phyloP scores from a whole-genome alignment of 805 yeast species.

The Scheffersomyces amazonensis region DNA sequence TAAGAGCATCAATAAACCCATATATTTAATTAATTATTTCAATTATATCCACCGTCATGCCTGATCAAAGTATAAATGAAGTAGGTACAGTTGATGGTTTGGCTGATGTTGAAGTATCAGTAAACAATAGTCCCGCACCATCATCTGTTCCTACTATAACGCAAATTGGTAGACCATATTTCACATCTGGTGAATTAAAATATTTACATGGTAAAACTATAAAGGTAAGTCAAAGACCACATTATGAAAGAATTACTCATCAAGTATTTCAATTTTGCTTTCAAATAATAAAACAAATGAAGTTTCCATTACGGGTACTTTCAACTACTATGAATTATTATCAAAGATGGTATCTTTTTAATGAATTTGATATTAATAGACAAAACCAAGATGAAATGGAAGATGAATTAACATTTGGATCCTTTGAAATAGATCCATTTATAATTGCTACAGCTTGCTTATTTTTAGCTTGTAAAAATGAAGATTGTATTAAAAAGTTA shows the following conservation, averaged over 20 bases:
- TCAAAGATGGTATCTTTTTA: conserved; percentile 68
- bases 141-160: conserved; percentile 14
- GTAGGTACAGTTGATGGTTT: too few species aligned
- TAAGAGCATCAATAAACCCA: too few species aligned
- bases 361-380: conserved; percentile 45
- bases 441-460: conserved; percentile 70
- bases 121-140: too few species aligned
- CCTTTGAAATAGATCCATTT: conserved; percentile 42
- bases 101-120: too few species aligned
- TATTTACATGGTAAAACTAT: conserved; percentile 52
- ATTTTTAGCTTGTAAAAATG: conserved; percentile 71
- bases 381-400: conserved; percentile 22
- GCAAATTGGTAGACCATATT: conserved; percentile 59
- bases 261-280: conserved; percentile 54
- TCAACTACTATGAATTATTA: conserved; percentile 70
- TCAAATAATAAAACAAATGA: conserved; percentile 50
- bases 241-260: conserved; percentile 49
- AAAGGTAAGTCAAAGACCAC: conserved; percentile 41
- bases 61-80: too few species aligned
- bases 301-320: conserved; percentile 68
- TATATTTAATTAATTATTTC: too few species aligned
- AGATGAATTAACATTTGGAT: conserved; percentile 18
- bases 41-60: too few species aligned
- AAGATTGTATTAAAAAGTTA: conserved; percentile 78
- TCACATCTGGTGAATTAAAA: conserved; percentile 53